phyloP scores from a whole-genome alignment of 345 rosid genomes.

The Euclidium syriacum region DNA sequence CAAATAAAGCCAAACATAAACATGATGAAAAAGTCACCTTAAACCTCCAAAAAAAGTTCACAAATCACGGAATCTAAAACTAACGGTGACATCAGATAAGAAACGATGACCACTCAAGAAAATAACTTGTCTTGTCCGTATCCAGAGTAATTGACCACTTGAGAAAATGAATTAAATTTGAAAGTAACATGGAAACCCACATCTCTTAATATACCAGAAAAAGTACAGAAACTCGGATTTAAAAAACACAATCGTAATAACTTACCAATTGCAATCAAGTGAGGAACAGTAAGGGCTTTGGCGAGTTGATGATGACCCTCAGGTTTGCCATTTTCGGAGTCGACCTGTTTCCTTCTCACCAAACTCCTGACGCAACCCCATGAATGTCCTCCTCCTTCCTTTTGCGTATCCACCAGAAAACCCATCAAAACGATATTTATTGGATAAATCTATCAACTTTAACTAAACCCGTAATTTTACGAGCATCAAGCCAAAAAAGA shows the following conservation, averaged over 20 bases:
- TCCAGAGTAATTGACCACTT: neutral
- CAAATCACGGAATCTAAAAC: neutral
- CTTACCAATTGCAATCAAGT: conserved; percentile 80
- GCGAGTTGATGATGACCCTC: conserved; percentile 51
- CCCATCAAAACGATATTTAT: conserved; percentile 36
- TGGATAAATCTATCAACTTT: neutral
- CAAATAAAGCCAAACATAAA: neutral
- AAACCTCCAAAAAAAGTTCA: neutral
- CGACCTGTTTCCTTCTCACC: conserved; percentile 78
- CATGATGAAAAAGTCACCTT: neutral
- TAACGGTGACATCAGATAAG: neutral
- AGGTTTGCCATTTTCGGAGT: conserved; percentile 42
- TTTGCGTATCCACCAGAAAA: conserved; percentile 42
- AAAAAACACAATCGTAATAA: neutral
- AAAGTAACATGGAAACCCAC: no score
- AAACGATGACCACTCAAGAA: neutral
- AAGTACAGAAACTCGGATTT: neutral
- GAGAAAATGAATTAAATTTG: no score
- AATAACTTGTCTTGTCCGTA: neutral
- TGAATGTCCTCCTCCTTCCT: conserved; percentile 37
- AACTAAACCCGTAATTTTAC: neutral
- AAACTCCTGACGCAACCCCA: conserved; percentile 51
- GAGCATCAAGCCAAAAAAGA: neutral
- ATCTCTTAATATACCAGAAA: no score
- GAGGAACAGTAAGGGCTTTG: conserved; percentile 61